These are phyloP conservation scores for Gossypium arboreum DNA, from an alignment of 345 rosid genomes.

Conservation along the genomic window DNA sequence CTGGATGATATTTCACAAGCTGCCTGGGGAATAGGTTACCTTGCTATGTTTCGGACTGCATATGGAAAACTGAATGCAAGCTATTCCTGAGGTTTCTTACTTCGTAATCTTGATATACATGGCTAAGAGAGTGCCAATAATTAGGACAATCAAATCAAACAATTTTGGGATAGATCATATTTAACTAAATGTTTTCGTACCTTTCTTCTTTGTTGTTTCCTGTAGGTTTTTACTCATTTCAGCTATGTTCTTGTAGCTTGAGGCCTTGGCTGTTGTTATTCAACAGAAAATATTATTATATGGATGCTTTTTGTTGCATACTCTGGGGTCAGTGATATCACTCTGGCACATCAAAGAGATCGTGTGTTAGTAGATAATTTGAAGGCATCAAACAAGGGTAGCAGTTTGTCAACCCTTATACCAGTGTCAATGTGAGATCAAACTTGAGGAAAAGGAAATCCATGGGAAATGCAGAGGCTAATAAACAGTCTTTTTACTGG, in stretches of 20 bases:
- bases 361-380: slow-evolving; percentile 21
- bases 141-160: not conserved
- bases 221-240: slow-evolving; percentile 14
- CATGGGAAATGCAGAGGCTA: slow-evolving; percentile 19
- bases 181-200: not conserved
- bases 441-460: slow-evolving; percentile 61
- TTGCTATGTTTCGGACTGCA: slow-evolving; percentile 1
- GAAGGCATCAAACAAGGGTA: slow-evolving; percentile 17
- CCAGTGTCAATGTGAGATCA: slow-evolving; percentile 28
- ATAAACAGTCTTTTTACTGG: slow-evolving; percentile 13
- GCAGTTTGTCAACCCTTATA: slow-evolving; percentile 18
- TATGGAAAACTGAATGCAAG: not conserved
- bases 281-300: slow-evolving; percentile 71
- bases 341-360: slow-evolving; percentile 32
- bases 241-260: slow-evolving; percentile 55
- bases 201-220: not conserved
- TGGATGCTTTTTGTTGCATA: slow-evolving; percentile 91
- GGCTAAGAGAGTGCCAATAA: too few species aligned
- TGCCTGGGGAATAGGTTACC: not conserved
- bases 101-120: not conserved
- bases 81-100: not conserved
- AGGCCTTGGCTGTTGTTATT: slow-evolving; percentile 55
- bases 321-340: slow-evolving; percentile 59
- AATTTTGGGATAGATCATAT: slow-evolving; percentile 3
- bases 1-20: not conserved